Evolutionary conservation across 106 monocot genomes (phyloP), one percentile per base, ranked within the genome.

Genomic region (Dendrobium nobile): DNA sequence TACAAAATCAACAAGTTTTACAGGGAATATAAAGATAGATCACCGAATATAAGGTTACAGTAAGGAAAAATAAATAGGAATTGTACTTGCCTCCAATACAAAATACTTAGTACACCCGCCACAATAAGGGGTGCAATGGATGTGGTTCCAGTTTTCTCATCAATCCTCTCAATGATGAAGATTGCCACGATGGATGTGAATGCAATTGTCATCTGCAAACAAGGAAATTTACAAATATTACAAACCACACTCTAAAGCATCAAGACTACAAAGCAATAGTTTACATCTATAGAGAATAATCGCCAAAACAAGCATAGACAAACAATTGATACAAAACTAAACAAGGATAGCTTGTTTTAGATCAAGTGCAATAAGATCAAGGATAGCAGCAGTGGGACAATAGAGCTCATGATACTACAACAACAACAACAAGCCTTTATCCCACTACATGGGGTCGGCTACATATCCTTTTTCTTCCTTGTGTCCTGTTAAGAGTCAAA

Each of bases 121-220:
- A 95, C n/a, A 73, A 93, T 43, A 86, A 95, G 95, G 68, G 93
- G 95, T 54, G 85, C 31, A 80, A 99, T 86, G 17, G 95, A 99
- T 54, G 67, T 47, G 28, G 81, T 88, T 73, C 99, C 99, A 13
- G 85, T 90, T 42, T 79, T 95, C 82, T 91, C 91, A 84, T 95
- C 93, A 82, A 99, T 84, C 82, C 95, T 93, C 82, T 99, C 99
- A 67, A 99, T 93, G 80, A 99, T 93, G 79, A 99, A 99, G 79
- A 99, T 99, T 70, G 95, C 92, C 85, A 99, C 82, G 74, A 99
- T 91, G 67, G 99, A 95, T 80, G 99, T 99, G 83, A 99, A 99
- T 74, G 99, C 92, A 82, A 99, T 75, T 44, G 95, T 93, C 95
- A 99, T 99, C 99, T 99, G 68, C 13, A 11, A 56, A 47, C 31